Evolutionary conservation across 768 basidiomycete species (phyloP).

Genomic region (Lentinus brumalis): DNA sequence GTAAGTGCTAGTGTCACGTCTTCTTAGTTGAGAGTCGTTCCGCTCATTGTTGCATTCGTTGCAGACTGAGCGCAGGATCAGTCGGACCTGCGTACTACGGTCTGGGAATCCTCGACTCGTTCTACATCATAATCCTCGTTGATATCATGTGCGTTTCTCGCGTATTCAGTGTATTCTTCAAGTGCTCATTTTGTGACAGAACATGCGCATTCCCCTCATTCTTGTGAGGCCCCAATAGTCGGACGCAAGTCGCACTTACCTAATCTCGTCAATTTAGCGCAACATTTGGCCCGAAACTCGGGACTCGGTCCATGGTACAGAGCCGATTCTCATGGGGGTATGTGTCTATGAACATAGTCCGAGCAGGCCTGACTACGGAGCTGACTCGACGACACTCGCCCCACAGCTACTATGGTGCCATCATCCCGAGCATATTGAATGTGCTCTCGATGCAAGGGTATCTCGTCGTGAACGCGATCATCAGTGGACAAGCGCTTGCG

Average conservation of each 20-base stretch:
- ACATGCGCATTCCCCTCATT: constrained; percentile 40
- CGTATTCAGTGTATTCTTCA: not conserved
- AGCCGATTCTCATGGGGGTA: constrained; percentile 55
- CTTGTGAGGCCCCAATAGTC: constrained; percentile 32
- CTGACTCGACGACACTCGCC: not conserved
- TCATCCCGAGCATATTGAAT: constrained; percentile 43
- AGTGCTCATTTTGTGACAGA: not conserved
- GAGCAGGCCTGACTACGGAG: not conserved
- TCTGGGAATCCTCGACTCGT: constrained; percentile 47
- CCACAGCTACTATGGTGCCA: constrained; percentile 43
- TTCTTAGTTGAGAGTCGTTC: no score
- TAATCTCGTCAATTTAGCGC: constrained; percentile 34
- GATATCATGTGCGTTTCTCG: constrained; percentile 44
- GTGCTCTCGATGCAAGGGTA: constrained; percentile 48
- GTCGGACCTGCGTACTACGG: constrained; percentile 52
- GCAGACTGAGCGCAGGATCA: constrained; percentile 50
- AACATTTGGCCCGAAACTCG: constrained; percentile 54
- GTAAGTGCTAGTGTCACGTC: constrained; percentile 31
- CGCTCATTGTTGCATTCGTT: not conserved
- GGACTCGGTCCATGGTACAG: constrained; percentile 58
- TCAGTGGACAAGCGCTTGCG: constrained; percentile 50
- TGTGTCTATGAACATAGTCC: not conserved
- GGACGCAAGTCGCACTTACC: not conserved
- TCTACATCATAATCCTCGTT: constrained; percentile 43
- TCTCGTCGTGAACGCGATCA: constrained; percentile 49